Base-by-base conservation (phyloP, 805 yeast genomes). In the Vanderwaltozyma polyspora region DNA sequence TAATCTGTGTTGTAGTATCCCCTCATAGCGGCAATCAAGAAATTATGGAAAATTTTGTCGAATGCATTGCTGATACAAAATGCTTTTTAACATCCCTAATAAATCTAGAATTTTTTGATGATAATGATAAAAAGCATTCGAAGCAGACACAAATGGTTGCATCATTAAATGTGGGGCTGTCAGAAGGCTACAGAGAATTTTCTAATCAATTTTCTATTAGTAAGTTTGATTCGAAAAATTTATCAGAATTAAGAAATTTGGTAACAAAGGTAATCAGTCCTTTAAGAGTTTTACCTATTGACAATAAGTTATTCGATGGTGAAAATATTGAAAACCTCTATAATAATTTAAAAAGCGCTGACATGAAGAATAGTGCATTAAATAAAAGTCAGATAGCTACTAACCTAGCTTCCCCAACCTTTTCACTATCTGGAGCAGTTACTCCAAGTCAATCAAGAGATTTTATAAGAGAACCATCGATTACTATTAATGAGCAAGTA, bases 131-230 rank as follows among this genome's bases (percentile, higher is more conserved):
- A 4, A 40, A 55, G 5, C 28, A 40, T 2, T 8, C 27, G 0
- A 35, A 48, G 12, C 66, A 60, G 26, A 52, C 51, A 15, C 34
- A 39, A 7, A 55, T 67, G 49, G 55, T 58, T 4, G 40, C 48
- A 6, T 41, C 48, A 6, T 43, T 64, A 3, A 55, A 49, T 35
- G 44, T 65, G 1, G 43, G 41, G 5, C 45, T 68, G 3, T 57
- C 72, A 0, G 66, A 65, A 33, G 51, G 53, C 10, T 64, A 60
- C 35, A 57, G 73, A 41, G 72, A 67, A 36, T 63, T 62, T 37
- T 46, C 59, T 9, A 65, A 63, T 43, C 69, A 65, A 29, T 31
- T 60, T 15, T 57, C 64, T 17, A 27, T 68, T 6, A 51, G 68
- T 1, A 48, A 51, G 4, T 58, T 64, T 36, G 38, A 57, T 14